Evolutionary conservation across 1,284 basidiomycete species (phyloP).

Genomic region (Papiliotrema nemorosa): DNA sequence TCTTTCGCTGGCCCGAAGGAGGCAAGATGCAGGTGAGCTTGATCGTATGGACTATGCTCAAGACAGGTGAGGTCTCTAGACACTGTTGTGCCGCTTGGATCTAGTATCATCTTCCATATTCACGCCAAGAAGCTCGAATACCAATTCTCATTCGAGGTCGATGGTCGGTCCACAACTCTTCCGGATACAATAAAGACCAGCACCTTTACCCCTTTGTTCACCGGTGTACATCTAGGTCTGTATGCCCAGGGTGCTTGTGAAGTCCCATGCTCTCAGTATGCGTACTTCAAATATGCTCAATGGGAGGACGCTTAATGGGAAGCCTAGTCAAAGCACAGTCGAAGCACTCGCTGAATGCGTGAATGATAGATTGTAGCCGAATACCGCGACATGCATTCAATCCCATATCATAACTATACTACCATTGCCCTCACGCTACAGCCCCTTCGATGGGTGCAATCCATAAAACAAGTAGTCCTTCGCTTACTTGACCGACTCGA

Average conservation of each 20-base stretch:
- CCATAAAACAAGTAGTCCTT: too few relatives aligned
- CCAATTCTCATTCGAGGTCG: neutral
- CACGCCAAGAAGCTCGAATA: neutral
- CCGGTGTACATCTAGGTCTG: slow-evolving; percentile 21
- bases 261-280: slow-evolving; percentile 9
- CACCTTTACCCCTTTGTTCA: slow-evolving; percentile 18
- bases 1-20: neutral
- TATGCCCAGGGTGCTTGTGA: slow-evolving; percentile 20
- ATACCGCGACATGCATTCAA: too few relatives aligned
- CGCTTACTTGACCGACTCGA: neutral
- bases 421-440: too few relatives aligned
- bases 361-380: too few relatives aligned
- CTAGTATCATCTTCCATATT: neutral
- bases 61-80: neutral
- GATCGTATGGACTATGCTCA: neutral
- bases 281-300: slow-evolving; percentile 18
- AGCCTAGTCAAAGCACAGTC: too few relatives aligned
- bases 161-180: slow-evolving; percentile 1
- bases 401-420: too few relatives aligned
- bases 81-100: neutral
- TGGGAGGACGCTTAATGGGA: too few relatives aligned
- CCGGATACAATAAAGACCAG: slow-evolving; percentile 6
- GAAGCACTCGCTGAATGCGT: too few relatives aligned
- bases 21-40: neutral
- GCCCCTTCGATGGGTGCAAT: too few relatives aligned